Evolutionary conservation across 2,329 filamentous ascomycete genomes (phyloP).

Genomic region (Davidsoniella eucalypti): DNA sequence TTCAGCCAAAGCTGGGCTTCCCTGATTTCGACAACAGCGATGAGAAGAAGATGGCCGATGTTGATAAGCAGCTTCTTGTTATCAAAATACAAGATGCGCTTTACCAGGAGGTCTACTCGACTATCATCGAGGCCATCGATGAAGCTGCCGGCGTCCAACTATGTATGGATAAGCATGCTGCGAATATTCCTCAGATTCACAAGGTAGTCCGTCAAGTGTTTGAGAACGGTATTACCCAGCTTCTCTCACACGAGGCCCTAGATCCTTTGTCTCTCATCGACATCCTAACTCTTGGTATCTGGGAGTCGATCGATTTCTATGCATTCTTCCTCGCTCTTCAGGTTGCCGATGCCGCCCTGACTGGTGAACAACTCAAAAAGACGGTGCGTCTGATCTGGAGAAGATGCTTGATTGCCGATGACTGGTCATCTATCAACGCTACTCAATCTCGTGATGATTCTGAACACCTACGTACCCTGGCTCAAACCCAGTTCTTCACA

Average conservation of each 20-base stretch:
- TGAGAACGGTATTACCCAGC: constrained; percentile 48
- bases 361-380: constrained; percentile 39
- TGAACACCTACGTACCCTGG: constrained; percentile 45
- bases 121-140: constrained; percentile 59
- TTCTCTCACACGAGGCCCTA: constrained; percentile 58
- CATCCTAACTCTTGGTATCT: constrained; percentile 56
- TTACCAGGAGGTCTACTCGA: constrained; percentile 52
- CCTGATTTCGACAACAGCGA: constrained; percentile 16
- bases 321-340: constrained; percentile 64
- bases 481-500: constrained; percentile 49
- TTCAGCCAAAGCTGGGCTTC: constrained; percentile 17
- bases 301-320: constrained; percentile 17
- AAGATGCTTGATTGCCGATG: constrained; percentile 64
- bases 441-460: constrained; percentile 58
- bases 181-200: constrained; percentile 38
- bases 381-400: constrained; percentile 62
- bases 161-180: constrained; percentile 50
- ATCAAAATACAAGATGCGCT: constrained; percentile 67
- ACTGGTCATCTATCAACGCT: constrained; percentile 69
- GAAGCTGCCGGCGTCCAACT: constrained; percentile 61
- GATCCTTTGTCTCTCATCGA: constrained; percentile 51
- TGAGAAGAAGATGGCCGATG: constrained; percentile 30
- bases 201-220: constrained; percentile 55
- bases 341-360: constrained; percentile 38
- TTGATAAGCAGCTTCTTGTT: constrained; percentile 49